Evolutionary conservation across 768 basidiomycete species (phyloP).

Genomic region (Amanita jacksonii): DNA sequence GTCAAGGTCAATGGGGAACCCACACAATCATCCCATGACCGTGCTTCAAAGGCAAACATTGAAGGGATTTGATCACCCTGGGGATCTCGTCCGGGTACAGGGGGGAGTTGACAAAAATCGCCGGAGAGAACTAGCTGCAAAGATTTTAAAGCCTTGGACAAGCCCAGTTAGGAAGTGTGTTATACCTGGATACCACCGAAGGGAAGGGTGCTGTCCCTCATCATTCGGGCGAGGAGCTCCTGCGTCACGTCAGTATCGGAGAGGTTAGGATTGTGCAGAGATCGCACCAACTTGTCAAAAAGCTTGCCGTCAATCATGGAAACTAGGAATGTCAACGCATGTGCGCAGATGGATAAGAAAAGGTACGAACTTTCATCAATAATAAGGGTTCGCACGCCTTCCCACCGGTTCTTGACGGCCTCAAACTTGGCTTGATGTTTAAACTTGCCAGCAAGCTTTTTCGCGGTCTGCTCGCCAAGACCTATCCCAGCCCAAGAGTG

Average conservation of each 20-base stretch:
- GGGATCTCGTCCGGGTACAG: slow-evolving; percentile 47
- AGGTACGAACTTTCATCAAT: slow-evolving; percentile 69
- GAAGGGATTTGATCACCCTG: slow-evolving; percentile 39
- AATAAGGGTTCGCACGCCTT: slow-evolving; percentile 51
- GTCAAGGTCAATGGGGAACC: slow-evolving; percentile 45
- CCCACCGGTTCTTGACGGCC: slow-evolving; percentile 52
- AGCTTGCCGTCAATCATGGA: slow-evolving; percentile 81
- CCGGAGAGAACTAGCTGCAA: slow-evolving; percentile 73
- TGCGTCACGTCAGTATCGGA: slow-evolving; percentile 23
- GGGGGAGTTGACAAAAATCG: slow-evolving; percentile 89
- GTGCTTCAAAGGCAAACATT: slow-evolving; percentile 73
- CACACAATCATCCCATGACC: slow-evolving; percentile 62
- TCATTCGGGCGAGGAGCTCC: slow-evolving; percentile 52
- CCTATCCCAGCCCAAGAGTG: slow-evolving; percentile 82
- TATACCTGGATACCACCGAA: slow-evolving; percentile 83
- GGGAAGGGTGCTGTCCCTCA: slow-evolving; percentile 44
- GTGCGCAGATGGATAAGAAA: neutral
- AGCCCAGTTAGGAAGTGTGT: neutral
- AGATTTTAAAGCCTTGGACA: neutral
- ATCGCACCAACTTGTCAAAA: slow-evolving; percentile 70
- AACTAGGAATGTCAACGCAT: slow-evolving; percentile 33
- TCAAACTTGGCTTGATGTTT: slow-evolving; percentile 28
- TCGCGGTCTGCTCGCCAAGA: slow-evolving; percentile 49
- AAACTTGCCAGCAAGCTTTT: slow-evolving; percentile 46
- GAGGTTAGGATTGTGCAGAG: neutral